Percentiles rank a stretch among this genome's conserved stretches.
Evolutionary conservation across 805 yeast genomes (phyloP).

Genomic region (Zygosaccharomyces bisporus): DNA sequence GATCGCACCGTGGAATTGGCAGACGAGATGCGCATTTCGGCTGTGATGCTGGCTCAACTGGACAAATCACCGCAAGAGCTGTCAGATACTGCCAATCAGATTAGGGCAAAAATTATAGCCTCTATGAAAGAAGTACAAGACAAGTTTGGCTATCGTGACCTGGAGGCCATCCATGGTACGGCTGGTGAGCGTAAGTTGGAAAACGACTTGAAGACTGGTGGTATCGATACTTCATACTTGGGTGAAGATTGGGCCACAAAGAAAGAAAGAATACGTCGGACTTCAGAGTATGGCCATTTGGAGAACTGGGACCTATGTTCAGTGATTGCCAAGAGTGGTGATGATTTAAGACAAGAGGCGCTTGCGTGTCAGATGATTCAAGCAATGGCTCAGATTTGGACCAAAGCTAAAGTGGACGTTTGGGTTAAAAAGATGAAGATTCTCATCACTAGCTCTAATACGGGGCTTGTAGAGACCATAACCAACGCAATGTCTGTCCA

Average conservation of each 20-base stretch:
- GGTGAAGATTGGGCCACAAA: slow-evolving; percentile 94
- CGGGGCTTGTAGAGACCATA: slow-evolving; percentile 94
- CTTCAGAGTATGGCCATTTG: slow-evolving; percentile 78
- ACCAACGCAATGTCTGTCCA: slow-evolving; percentile 92
- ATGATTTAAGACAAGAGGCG: slow-evolving; percentile 93
- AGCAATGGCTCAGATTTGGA: slow-evolving; percentile 85
- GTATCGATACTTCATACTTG: slow-evolving; percentile 57
- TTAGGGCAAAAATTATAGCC: slow-evolving; percentile 64
- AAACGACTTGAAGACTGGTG: slow-evolving; percentile 85
- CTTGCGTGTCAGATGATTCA: slow-evolving; percentile 93
- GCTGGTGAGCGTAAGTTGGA: slow-evolving; percentile 91
- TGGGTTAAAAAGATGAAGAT: slow-evolving; percentile 97
- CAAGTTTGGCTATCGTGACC: slow-evolving; percentile 51
- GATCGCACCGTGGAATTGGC: slow-evolving; percentile 56
- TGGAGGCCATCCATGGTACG: slow-evolving; percentile 54
- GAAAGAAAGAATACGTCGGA: slow-evolving; percentile 70
- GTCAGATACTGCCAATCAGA: slow-evolving; percentile 52
- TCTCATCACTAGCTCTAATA: slow-evolving; percentile 79
- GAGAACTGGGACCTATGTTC: slow-evolving; percentile 94
- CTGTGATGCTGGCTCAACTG: slow-evolving; percentile 88
- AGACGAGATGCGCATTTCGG: slow-evolving; percentile 92
- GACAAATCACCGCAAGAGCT: slow-evolving; percentile 57
- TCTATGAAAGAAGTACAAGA: slow-evolving; percentile 76
- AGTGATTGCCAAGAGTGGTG: slow-evolving; percentile 94
- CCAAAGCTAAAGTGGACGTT: slow-evolving; percentile 57